Evolutionary conservation across 345 rosid genomes (phyloP), one percentile per base, ranked within the genome.

Genomic region (Acer campestre): DNA sequence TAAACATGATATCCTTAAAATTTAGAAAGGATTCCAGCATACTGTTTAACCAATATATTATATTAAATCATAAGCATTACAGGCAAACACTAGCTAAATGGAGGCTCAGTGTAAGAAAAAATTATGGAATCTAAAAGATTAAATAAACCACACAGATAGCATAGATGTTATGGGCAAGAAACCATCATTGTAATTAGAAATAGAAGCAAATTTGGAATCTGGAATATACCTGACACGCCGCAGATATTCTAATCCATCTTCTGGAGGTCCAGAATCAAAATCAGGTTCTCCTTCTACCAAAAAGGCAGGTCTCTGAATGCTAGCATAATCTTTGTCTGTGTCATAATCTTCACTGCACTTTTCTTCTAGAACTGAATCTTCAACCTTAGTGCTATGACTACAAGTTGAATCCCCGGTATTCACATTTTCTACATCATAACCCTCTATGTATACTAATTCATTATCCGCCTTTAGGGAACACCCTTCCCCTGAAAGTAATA

Each of bases 231-330:
- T 92, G 85, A 92, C 99, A 83, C 95, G 94, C 85, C 98, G 85
- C 67, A 92, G 86, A 80, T 85, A 96, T 80, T 92, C 98, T 56
- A 91, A 77, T 74, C 98, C 99, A 86, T 96, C 98, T 87, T 92
- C 94, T 70, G 97, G 97, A 68, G 93, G 93, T 76, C 99, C 98
- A 75, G 97, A 84, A 72, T 88, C 86, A 64, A 96, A 96, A 86
- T 94, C 84, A 42, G 99, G 99, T 70, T 94, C 92, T 82, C 97
- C 98, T 78, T 94, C 84, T 13, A 96, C 93, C 44, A 61, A 68
- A 82, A 96, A 92, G 44, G 98, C 98, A 48, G 98, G 99, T 74
- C 79, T 86, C 78, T 90, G 93, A 82, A 96, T 92, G 87, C 91
- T 94, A 61, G 80, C 82, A 84, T 88, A 91, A 65, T 88, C 90